Percentiles rank a stretch among this genome's conserved stretches.
Conservation (phyloP, 331 rosid species). For the Saraca asoca region DNA sequence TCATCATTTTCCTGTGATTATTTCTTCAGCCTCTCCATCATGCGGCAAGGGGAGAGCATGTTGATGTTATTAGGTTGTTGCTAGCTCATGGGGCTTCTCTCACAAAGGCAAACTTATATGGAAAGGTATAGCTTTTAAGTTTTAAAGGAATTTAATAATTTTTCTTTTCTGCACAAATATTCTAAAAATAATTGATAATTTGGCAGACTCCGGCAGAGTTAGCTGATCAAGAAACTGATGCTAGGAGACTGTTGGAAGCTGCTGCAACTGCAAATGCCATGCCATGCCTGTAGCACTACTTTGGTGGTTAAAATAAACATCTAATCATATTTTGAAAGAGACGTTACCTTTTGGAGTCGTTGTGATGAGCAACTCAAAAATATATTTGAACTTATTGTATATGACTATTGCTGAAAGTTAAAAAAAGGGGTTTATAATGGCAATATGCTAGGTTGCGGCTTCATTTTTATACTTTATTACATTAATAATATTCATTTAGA, state of each 20-base stretch:
- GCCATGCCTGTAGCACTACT: constrained; percentile 35
- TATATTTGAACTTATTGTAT: constrained; percentile 19
- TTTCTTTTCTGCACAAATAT: neutral
- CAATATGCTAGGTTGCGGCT: too few species aligned
- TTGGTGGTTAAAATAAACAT: constrained; percentile 21
- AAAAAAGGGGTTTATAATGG: neutral
- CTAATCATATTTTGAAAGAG: constrained; percentile 13
- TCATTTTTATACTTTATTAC: too few species aligned
- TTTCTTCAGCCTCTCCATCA: constrained; percentile 87
- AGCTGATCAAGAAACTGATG: constrained; percentile 68
- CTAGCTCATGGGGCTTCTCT: constrained; percentile 68
- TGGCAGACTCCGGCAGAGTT: constrained; percentile 71
- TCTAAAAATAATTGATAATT: constrained; percentile 20
- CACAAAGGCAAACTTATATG: constrained; percentile 58
- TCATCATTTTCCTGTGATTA: constrained; percentile 24
- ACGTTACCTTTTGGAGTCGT: neutral
- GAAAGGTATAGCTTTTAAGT: constrained; percentile 56
- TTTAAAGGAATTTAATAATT: constrained; percentile 3
- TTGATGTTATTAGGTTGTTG: constrained; percentile 56
- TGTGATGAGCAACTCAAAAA: neutral
- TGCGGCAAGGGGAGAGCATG: constrained; percentile 88
- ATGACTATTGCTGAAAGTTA: constrained; percentile 14
- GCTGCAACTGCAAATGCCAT: constrained; percentile 49
- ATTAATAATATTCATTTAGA: too few species aligned
- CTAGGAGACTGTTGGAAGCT: constrained; percentile 68